Percentiles rank a stretch among this genome's conserved stretches.
Evolutionary conservation across 139 green algal species (phyloP).

Genomic region (Picochlorum costavermella): DNA sequence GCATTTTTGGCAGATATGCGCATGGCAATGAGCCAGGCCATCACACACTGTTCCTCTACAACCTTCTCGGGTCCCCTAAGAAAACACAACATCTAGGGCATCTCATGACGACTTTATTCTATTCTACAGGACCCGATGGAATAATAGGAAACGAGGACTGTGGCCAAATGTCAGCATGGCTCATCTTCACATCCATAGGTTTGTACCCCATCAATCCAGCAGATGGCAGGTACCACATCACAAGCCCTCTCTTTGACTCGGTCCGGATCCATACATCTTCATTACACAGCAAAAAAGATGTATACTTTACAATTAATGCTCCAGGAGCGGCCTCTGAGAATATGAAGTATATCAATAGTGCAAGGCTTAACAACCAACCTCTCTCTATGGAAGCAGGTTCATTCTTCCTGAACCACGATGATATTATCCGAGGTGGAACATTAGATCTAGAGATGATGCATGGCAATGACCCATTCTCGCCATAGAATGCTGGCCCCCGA

Average conservation of each 20-base stretch:
- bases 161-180: slow-evolving; percentile 15
- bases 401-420: neutral
- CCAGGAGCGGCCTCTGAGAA: neutral
- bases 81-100: slow-evolving; percentile 4
- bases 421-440: neutral
- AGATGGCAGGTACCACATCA: slow-evolving; percentile 2
- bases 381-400: neutral
- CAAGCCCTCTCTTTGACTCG: slow-evolving; percentile 7
- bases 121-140: slow-evolving; percentile 3
- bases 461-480: neutral
- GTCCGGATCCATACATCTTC: neutral
- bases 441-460: neutral
- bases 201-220: slow-evolving; percentile 12
- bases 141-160: slow-evolving; percentile 11
- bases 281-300: neutral
- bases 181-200: slow-evolving; percentile 5
- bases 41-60: slow-evolving; percentile 9
- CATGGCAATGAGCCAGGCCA: slow-evolving; percentile 11
- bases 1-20: slow-evolving; percentile 10
- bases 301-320: slow-evolving; percentile 1
- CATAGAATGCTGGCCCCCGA: too few species aligned
- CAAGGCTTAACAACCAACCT: neutral
- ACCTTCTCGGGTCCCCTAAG: neutral
- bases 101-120: neutral
- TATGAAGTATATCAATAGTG: neutral